Conservation (phyloP, 2,329 filamentous ascomycete genomes). For the Rutstroemia sydowiana region DNA sequence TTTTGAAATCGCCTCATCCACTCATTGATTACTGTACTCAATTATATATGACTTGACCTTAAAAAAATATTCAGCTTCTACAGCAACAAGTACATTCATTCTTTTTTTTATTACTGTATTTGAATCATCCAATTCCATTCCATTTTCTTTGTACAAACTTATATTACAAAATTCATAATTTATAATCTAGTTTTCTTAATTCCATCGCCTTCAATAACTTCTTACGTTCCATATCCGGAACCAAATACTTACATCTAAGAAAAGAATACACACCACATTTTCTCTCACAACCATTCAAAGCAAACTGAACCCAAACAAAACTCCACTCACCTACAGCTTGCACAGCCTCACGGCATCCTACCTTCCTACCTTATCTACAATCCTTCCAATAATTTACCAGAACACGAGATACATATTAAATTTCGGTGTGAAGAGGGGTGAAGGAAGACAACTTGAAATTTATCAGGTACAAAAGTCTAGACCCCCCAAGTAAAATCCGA, state of each 20-base stretch:
- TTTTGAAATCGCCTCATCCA: background rate
- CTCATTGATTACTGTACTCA: background rate
- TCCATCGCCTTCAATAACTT: too few relatives aligned
- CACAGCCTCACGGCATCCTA: constrained; percentile 8
- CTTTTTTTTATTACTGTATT: background rate
- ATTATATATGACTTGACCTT: background rate
- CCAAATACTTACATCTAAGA: background rate
- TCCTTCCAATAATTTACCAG: constrained; percentile 7
- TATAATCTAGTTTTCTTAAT: too few relatives aligned
- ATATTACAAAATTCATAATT: too few relatives aligned
- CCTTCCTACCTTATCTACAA: too few relatives aligned
- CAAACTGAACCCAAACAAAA: background rate
- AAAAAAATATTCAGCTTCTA: too few relatives aligned
- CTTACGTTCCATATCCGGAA: too few relatives aligned
- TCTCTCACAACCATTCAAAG: background rate
- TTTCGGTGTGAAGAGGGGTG: background rate
- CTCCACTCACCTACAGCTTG: background rate
- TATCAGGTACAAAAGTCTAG: constrained; percentile 1
- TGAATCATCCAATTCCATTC: too few relatives aligned
- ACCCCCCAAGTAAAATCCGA: background rate
- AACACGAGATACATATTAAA: constrained; percentile 9
- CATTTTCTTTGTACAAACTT: too few relatives aligned
- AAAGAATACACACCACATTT: background rate
- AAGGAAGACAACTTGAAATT: background rate
- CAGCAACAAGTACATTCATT: background rate